Base-by-base conservation (phyloP, 176 grass and related monocot species). In the Aegilops tauschii region DNA sequence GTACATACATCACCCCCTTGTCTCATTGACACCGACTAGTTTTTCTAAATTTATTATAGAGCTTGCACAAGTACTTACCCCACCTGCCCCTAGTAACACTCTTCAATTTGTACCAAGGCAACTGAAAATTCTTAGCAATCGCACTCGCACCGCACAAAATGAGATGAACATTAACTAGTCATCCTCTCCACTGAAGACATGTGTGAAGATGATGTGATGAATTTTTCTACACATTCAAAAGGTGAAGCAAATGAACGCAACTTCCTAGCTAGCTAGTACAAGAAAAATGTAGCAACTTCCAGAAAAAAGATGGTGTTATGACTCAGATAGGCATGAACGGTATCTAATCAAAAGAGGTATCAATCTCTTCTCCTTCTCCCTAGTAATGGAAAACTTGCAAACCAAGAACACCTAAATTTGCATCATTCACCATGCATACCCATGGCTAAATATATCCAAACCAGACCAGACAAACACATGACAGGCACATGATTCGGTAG, bases 21-120 rank as follows among this genome's bases (percentile, higher is more conserved):
- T 87, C 75, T 20, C 34, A n/a, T 12, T 75, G 79, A 79, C 73
- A 78, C 12, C 8, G 61, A 69, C 76, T 68, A 87, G 42, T 61
- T 61, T 80, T 69, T 37, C 21, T 74, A 30, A 17, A n/a, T 80
- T 87, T 87, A 29, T 84, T 87, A 29, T 84, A 39, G 77, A 80
- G 81, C 61, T 84, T 69, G 69, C 61, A 61, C 23, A 45, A 37
- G 29, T 18, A 61, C 61, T 35, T 49, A n/a, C 78, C 61, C 59
- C 37, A 37, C 52, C 10, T 75, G 27, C 66, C 44, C 21, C 7
- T 13, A 8, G 7, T 68, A 67, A 84, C 18, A 1, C 36, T 23
- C 12, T 80, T 39, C 9, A 31, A 49, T 52, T 89, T 10, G 45
- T 30, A 73, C 32, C 44, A 88, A 56, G 29, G 11, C 47, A 21